Base-by-base conservation (phyloP, 1,284 basidiomycete species). In the Boletus sp. region DNA sequence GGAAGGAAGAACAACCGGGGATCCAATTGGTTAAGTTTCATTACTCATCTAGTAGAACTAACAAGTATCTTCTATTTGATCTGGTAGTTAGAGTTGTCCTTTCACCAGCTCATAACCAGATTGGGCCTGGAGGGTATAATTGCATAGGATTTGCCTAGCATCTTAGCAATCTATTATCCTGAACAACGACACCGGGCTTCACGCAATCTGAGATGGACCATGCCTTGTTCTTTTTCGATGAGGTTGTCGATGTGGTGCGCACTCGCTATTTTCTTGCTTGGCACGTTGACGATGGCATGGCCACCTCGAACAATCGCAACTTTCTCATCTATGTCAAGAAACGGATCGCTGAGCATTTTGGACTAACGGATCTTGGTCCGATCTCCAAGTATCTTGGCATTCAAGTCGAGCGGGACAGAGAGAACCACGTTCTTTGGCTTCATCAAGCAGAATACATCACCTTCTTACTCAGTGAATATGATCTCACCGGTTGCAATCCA, bases 151-250 rank as follows among this genome's bases (percentile, higher is more conserved):
- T n/a, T n/a, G n/a, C n/a, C n/a, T n/a, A n/a, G n/a, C n/a, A n/a
- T n/a, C n/a, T n/a, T n/a, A n/a, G n/a, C n/a, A n/a, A n/a, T n/a
- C n/a, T n/a, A n/a, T n/a, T n/a, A n/a, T n/a, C n/a, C n/a, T n/a
- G n/a, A n/a, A n/a, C n/a, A n/a, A n/a, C n/a, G n/a, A n/a, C n/a
- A n/a, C 46, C 63, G 0, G 61, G 58, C 4, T 63, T 64, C 27
- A 13, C 8, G 0, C 10, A 31, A 1, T 5, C 31, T 0, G 14
- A 46, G 0, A 10, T 28, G 0, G 60, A 64, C 13, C 63, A 59
- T 28, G 43, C 58, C 0, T 1, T 73, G 0, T 70, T 76, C 13
- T 61, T 38, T 28, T 37, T 60, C 52, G 25, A 65, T 2, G 6
- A 21, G 7, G 6, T 17, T 1, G 13, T 11, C 0, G 1, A 6